Evolutionary conservation across 2,329 filamentous ascomycete genomes (phyloP).

Genomic region (Fusarium longipes): DNA sequence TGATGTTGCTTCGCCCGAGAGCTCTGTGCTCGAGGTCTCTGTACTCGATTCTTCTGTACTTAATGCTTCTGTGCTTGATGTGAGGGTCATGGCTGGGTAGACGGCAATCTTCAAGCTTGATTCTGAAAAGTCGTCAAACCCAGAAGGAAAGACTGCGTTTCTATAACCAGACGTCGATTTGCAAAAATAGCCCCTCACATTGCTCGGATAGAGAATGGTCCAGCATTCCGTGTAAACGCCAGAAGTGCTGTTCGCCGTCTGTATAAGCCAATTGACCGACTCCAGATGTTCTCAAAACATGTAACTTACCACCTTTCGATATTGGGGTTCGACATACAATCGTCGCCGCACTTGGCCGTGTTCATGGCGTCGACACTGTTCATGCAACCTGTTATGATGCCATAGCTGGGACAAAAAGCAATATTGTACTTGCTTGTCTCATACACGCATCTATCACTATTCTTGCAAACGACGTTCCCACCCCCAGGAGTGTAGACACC

Average conservation of each 20-base stretch:
- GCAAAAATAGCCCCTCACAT: conserved; percentile 19
- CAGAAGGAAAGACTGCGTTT: conserved; percentile 17
- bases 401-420: conserved; percentile 18
- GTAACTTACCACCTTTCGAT: conserved; percentile 29
- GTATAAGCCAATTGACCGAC: not conserved
- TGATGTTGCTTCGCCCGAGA: not conserved
- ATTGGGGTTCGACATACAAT: conserved; percentile 27
- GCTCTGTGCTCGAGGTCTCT: not conserved
- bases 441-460: conserved; percentile 20
- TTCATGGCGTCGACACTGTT: conserved; percentile 13
- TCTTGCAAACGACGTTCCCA: conserved; percentile 1
- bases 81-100: conserved; percentile 5
- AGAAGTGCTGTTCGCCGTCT: conserved; percentile 8
- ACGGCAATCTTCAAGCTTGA: conserved; percentile 7
- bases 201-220: conserved; percentile 23
- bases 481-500: conserved; percentile 15
- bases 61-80: not conserved
- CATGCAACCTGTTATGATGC: conserved; percentile 24
- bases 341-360: conserved; percentile 19
- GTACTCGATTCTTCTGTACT: not conserved
- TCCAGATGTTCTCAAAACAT: not conserved
- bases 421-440: conserved; percentile 34
- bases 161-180: conserved; percentile 12
- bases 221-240: conserved; percentile 11
- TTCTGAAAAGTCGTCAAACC: not conserved